A percentile compares a stretch with the other conserved stretches of the same genome.
Evolutionary conservation across 192 early-diverging fungal genomes (phyloP).

Genomic region (Umbelopsis sp.): DNA sequence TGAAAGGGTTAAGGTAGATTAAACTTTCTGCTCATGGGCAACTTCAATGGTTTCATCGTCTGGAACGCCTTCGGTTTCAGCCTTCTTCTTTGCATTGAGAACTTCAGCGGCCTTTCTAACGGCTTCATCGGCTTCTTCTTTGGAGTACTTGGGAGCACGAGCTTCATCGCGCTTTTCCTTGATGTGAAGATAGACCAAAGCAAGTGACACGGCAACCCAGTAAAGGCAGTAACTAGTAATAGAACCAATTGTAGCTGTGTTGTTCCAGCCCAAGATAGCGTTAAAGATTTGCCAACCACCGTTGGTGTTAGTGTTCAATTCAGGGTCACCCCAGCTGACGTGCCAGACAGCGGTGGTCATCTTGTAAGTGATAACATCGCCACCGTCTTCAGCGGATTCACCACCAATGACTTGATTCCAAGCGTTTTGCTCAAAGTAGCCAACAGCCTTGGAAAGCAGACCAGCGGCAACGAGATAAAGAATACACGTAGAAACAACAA

Average conservation of each 20-base stretch:
- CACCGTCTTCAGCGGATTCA: slow-evolving; percentile 60
- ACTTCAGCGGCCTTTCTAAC: slow-evolving; percentile 26
- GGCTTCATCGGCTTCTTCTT: slow-evolving; percentile 29
- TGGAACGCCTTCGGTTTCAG: neutral
- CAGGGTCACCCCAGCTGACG: slow-evolving; percentile 51
- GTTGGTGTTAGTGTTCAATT: slow-evolving; percentile 43
- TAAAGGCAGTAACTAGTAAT: slow-evolving; percentile 80
- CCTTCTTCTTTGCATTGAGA: neutral
- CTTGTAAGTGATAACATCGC: slow-evolving; percentile 43
- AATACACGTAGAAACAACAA: slow-evolving; percentile 68
- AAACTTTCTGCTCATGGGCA: neutral
- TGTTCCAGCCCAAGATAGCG: slow-evolving; percentile 74
- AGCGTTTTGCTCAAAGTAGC: slow-evolving; percentile 65
- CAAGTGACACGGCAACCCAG: slow-evolving; percentile 64
- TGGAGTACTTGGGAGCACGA: slow-evolving; percentile 21
- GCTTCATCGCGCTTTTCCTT: slow-evolving; percentile 31
- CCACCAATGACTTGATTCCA: slow-evolving; percentile 69
- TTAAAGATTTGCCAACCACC: slow-evolving; percentile 76
- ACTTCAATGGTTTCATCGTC: neutral
- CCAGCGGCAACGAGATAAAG: slow-evolving; percentile 86
- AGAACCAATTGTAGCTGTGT: slow-evolving; percentile 72
- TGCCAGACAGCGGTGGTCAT: slow-evolving; percentile 43
- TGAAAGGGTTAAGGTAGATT: neutral
- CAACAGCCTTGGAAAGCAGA: slow-evolving; percentile 70
- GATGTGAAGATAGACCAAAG: slow-evolving; percentile 53